phyloP scores from a whole-genome alignment of 768 basidiomycete genomes.

The Hericium rajendrae region DNA sequence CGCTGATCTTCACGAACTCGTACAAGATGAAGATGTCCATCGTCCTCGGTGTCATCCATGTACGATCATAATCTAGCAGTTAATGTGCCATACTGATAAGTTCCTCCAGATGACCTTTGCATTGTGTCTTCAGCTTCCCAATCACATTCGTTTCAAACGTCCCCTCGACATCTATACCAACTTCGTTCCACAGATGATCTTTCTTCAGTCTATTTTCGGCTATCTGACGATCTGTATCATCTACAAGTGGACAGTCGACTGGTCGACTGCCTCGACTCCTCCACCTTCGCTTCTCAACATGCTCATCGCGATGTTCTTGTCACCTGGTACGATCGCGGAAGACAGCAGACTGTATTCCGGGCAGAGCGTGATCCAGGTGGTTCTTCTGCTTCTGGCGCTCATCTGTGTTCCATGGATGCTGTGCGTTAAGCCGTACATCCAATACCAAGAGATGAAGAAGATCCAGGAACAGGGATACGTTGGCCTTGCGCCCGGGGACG shows the following conservation, averaged over 20 bases:
- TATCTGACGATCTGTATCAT: slow-evolving; percentile 90
- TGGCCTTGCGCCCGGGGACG: slow-evolving; percentile 38
- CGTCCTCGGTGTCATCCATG: slow-evolving; percentile 91
- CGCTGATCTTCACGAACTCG: slow-evolving; percentile 90
- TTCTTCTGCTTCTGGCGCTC: slow-evolving; percentile 67
- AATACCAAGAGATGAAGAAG: slow-evolving; percentile 83
- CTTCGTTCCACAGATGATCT: slow-evolving; percentile 95
- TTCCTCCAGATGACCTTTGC: slow-evolving; percentile 90
- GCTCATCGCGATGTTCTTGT: slow-evolving; percentile 94
- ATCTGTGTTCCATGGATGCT: slow-evolving; percentile 96
- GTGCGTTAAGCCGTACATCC: slow-evolving; percentile 82
- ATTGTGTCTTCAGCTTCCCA: slow-evolving; percentile 89
- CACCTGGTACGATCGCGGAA: slow-evolving; percentile 70
- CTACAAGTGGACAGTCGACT: slow-evolving; percentile 96
- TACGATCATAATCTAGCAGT: slow-evolving; percentile 30
- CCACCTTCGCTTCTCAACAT: slow-evolving; percentile 92
- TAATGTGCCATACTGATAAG: not conserved
- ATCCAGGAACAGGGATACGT: slow-evolving; percentile 81
- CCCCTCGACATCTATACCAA: slow-evolving; percentile 83
- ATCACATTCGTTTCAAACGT: slow-evolving; percentile 90
- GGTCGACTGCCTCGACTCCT: slow-evolving; percentile 54
- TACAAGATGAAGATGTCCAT: slow-evolving; percentile 99
- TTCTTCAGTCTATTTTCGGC: slow-evolving; percentile 96
- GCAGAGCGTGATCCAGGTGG: slow-evolving; percentile 74
- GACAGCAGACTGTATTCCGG: slow-evolving; percentile 70